Base-by-base conservation (phyloP, 352 stramenopile genomes). In the Globisporangium radiosum region DNA sequence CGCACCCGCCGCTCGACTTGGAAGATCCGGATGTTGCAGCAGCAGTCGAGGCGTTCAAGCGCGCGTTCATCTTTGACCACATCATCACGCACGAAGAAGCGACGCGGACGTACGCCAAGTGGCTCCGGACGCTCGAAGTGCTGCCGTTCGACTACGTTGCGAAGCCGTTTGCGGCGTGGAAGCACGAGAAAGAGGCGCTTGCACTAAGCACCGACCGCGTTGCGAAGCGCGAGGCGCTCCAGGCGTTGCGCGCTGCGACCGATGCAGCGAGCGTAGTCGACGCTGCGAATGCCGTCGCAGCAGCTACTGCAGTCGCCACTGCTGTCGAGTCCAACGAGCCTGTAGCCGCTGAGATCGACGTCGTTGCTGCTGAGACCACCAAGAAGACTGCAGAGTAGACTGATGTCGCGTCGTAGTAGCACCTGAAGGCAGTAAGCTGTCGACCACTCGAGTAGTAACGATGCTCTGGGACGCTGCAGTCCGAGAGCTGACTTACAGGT, bases 21-120 rank as follows among this genome's bases (percentile, higher is more conserved):
- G 75, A 76, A 7, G 78, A 93, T 19, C 55, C 74, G 7, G 60
- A 57, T 0, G 76, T 93, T 43, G 67, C 69, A 7, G 65, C 62
- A 4, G 62, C 65, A 0, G 78, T 95, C 0, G 85, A 95, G 56
- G 59, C 78, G 57, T 95, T 95, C 62, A 95, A 94, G 66, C 75
- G 70, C 52, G 68, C 82, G 49, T 65, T 72, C 57, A 94, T 95
- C 63, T 92, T 90, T 54, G 69, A 79, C 48, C 80, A 94, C 63
- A 95, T 95, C 57, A 88, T 95, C 50, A 72, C 81, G 48, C 81
- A 93, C 66, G 86, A 95, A 62, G 70, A 84, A 14, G 48, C 62
- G 11, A 88, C 85, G 43, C 83, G 79, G 39, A 88, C 83, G 48
- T 95, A 92, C 59, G 81, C 82, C 56, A 88, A 86, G 58, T 95